phyloP scores from a whole-genome alignment of 2,329 filamentous ascomycete genomes.

The Beauveria bassiana region DNA sequence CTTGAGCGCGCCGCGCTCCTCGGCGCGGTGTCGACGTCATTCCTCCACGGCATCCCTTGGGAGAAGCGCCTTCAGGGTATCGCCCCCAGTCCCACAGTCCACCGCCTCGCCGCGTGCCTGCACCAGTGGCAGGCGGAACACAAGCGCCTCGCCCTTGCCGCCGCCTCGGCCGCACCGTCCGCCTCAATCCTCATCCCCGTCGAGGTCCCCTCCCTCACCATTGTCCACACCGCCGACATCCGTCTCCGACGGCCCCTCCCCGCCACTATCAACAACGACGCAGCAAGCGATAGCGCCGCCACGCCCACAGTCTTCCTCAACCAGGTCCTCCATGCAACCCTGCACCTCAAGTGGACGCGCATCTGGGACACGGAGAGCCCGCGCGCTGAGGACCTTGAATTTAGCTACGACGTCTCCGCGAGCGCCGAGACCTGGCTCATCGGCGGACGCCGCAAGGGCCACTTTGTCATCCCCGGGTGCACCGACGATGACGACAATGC shows the following conservation, averaged over 20 bases:
- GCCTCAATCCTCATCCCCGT: constrained; percentile 75
- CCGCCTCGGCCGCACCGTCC: constrained; percentile 32
- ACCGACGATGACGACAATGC: constrained; percentile 12
- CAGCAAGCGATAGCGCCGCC: constrained; percentile 20
- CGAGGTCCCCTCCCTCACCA: constrained; percentile 73
- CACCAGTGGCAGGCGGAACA: constrained; percentile 25
- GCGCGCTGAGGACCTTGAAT: constrained; percentile 51
- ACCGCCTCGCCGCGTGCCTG: constrained; percentile 22
- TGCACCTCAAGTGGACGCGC: constrained; percentile 56
- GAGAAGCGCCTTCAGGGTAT: constrained; percentile 42
- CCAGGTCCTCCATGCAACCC: constrained; percentile 54
- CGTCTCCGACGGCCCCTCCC: constrained; percentile 36
- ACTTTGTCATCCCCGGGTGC: constrained; percentile 54
- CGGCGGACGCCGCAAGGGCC: constrained; percentile 70
- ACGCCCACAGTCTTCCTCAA: constrained; percentile 49
- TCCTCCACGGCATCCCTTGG: constrained; percentile 41
- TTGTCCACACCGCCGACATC: constrained; percentile 74
- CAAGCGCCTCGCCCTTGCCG: constrained; percentile 19
- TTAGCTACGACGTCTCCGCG: constrained; percentile 74
- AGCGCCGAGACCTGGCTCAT: constrained; percentile 74
- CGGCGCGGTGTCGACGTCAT: constrained; percentile 41
- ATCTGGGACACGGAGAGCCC: constrained; percentile 47
- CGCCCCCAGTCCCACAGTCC: constrained; percentile 30
- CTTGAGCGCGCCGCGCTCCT: constrained; percentile 50
- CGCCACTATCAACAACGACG: constrained; percentile 19